These are phyloP conservation scores for Saccharum hybrid DNA, from an alignment of 202 grass and related monocot species.

Conservation along the genomic window DNA sequence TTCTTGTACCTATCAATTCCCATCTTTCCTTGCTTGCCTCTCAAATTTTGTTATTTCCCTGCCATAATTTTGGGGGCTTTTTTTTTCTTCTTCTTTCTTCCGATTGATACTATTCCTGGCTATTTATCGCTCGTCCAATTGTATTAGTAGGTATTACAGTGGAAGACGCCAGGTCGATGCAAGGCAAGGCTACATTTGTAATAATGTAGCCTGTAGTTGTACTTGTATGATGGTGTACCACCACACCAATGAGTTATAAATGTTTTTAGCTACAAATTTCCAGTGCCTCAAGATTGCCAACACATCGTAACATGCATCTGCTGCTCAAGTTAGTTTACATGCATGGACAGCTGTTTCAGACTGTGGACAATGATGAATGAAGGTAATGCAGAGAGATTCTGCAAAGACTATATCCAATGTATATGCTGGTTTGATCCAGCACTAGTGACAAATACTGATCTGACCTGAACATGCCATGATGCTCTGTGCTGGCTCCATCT, in stretches of 20 bases:
- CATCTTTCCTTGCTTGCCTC: not conserved
- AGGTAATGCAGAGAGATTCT: not conserved
- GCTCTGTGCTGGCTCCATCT: not conserved
- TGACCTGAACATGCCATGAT: not conserved
- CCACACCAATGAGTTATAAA: not conserved
- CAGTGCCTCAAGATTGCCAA: not conserved
- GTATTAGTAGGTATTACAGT: not conserved
- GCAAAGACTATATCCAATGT: not conserved
- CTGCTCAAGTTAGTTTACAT: too few relatives aligned
- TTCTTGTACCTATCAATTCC: not conserved
- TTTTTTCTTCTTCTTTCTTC: not conserved
- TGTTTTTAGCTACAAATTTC: not conserved
- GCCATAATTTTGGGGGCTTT: not conserved
- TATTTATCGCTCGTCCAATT: not conserved
- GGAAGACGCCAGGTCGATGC: not conserved
- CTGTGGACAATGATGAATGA: not conserved
- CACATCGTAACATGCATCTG: too few relatives aligned
- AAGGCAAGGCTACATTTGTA: not conserved
- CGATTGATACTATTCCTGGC: not conserved
- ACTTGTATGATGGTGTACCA: not conserved
- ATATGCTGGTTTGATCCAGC: too few relatives aligned
- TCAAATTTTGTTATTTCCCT: constrained; percentile 13
- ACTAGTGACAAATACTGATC: not conserved
- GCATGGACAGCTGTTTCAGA: too few relatives aligned
- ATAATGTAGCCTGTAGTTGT: not conserved